Base-by-base conservation (phyloP, 2,329 filamentous ascomycete species). In the Scedosporium minutisporum region DNA sequence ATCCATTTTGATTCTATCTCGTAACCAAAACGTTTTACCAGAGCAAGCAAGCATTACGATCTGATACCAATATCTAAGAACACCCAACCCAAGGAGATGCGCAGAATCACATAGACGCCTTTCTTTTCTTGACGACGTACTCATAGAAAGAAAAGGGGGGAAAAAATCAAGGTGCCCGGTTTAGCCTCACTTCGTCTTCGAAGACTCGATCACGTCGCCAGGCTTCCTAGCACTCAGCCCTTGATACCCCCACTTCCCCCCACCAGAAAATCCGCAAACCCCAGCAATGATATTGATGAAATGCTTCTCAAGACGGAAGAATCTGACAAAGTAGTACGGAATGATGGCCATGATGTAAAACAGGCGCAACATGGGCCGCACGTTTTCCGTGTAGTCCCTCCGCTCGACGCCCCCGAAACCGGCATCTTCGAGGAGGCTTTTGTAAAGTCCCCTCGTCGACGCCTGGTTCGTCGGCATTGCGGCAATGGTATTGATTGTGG, bases 321-420 rank as follows among this genome's bases (percentile, higher is more conserved):
- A 66, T 21, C 67, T 68, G 60, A 82, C 69, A 46, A 83, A 67
- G 18, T 76, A 68, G 66, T 77, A 82, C 2, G 80, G 80, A 9
- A 82, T 67, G 27, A 76, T 73, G 2, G 74, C 78, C 7, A 82
- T 63, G 2, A 76, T 14, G 65, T 72, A 82, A 67, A 82, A 82
- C 2, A 82, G 66, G 18, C 77, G 69, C 59, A 76, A 70, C 75
- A 82, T 79, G 3, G 80, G 80, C 57, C 70, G 68, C 58, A 82
- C 76, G 65, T 83, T 76, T 4, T 74, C 69, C 6, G 79, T 77
- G 60, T 75, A 73, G 67, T 83, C 78, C 16, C 71, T 66, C 5
- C 80, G 73, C 3, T 69, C 64, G 3, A 82, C 71, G 66, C 82
- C 72, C 21, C 69, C 70, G 57, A 82, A 81, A 0, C 78, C 78